Base-by-base conservation (phyloP, 2,329 filamentous ascomycete genomes). In the Penicillium sp. region DNA sequence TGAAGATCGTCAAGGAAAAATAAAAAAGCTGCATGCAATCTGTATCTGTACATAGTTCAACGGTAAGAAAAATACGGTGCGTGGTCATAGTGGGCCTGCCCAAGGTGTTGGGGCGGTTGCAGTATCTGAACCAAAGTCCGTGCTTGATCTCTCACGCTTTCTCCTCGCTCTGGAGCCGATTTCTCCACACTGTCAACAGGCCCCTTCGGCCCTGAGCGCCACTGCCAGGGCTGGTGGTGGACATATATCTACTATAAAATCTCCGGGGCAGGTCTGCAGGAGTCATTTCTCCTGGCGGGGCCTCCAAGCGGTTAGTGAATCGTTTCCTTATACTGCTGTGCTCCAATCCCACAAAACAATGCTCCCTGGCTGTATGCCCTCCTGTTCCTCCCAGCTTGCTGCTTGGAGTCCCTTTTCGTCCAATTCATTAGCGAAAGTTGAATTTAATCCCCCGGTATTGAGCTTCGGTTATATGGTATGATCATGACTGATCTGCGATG, bases 191-290 rank as follows among this genome's bases (percentile, higher is more conserved):
- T 56, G 48, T 56, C 47, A 21, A 3, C 33, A n/a, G n/a, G 47
- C 33, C 52, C 44, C 43, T 44, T 29, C 49, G 55, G 47, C 39
- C 39, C 53, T 51, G 52, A 53, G 53, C 53, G 53, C 57, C 53
- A 59, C 57, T 47, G 46, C 35, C 39, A 41, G 39, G 39, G 39
- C 39, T 41, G 47, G 57, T 56, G 57, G 57, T 49, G 53, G 50
- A 59, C 24, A 54, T 16, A 22, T 22, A 49, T 50, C 48, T 37
- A 58, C 53, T 61, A 61, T 61, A 61, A 37, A 61, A 61, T 61
- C 56, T 61, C 59, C 53, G 51, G 27, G 48, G 48, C 48, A 52
- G 49, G 48, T 56, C 57, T 52, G 53, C 44, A 53, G 48, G 21
- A 16, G 22, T 6, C 7, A 21, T 46, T 57, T 39, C 31, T 48